Conservation (phyloP, 768 basidiomycete genomes). For the Boletus vermiculosoides region DNA sequence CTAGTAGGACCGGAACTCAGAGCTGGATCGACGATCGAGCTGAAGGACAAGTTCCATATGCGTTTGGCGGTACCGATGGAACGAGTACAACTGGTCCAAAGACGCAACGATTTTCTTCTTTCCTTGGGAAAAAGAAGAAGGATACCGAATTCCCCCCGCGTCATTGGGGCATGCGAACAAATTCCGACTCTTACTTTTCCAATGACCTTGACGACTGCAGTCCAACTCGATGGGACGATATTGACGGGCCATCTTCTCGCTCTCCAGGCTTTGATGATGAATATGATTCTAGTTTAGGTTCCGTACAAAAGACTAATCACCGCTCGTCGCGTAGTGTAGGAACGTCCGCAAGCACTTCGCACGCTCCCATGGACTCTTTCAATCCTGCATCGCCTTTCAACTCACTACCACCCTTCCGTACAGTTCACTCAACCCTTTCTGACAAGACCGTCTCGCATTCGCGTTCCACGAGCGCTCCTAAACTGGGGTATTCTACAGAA, state of each 20-base stretch:
- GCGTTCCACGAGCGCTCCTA: conserved; percentile 36
- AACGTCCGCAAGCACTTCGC: conserved; percentile 1
- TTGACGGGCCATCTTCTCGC: conserved; percentile 16
- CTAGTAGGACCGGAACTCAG: conserved; percentile 64
- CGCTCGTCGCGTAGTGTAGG: conserved; percentile 20
- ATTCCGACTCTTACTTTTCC: conserved; percentile 58
- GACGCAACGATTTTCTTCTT: conserved; percentile 30
- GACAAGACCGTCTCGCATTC: conserved; percentile 32
- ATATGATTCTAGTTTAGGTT: conserved; percentile 45
- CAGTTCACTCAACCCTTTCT: conserved; percentile 33
- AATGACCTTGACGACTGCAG: conserved; percentile 19
- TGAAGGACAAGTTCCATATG: conserved; percentile 45
- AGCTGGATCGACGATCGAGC: conserved; percentile 63
- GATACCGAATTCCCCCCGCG: conserved; percentile 56
- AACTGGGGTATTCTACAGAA: conserved; percentile 15
- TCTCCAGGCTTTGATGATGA: conserved; percentile 38
- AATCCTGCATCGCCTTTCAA: conserved; percentile 37
- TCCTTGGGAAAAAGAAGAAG: conserved; percentile 47
- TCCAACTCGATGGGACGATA: conserved; percentile 31
- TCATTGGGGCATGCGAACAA: conserved; percentile 54
- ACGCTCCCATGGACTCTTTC: conserved; percentile 26
- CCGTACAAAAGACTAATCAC: conserved; percentile 30
- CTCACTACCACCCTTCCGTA: conserved; percentile 34
- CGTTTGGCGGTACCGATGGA: conserved; percentile 39
- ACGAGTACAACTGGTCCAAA: conserved; percentile 34